These are phyloP conservation scores for Apiospora pterosperma DNA, from an alignment of 2,329 filamentous ascomycete genomes.

Conservation along the genomic window DNA sequence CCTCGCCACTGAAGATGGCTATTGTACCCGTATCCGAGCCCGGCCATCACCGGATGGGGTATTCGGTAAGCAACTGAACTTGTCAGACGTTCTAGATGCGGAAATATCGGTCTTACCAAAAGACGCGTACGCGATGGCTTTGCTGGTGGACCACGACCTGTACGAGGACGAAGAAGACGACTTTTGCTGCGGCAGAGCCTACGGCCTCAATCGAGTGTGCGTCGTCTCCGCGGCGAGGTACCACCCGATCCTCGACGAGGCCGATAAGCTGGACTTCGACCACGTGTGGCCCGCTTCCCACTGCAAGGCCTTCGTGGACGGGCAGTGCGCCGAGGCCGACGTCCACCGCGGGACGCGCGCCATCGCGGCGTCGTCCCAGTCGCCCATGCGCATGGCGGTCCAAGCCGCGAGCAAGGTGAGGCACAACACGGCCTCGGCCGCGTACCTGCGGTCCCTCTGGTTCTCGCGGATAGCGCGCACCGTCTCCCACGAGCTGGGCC, in stretches of 20 bases:
- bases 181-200: constrained; percentile 65
- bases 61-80: constrained; percentile 52
- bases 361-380: constrained; percentile 2
- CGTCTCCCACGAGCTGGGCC: constrained; percentile 61
- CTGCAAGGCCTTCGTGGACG: constrained; percentile 48
- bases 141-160: constrained; percentile 59
- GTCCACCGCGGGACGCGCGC: constrained; percentile 13
- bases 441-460: constrained; percentile 45
- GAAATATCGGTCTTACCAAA: constrained; percentile 48
- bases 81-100: constrained; percentile 59
- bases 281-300: constrained; percentile 67
- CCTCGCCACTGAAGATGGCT: constrained; percentile 28
- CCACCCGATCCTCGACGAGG: constrained; percentile 45
- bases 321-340: constrained; percentile 25
- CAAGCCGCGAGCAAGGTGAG: constrained; percentile 19
- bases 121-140: constrained; percentile 56
- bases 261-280: constrained; percentile 33
- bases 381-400: constrained; percentile 32
- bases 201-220: constrained; percentile 59
- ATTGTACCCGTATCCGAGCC: constrained; percentile 44
- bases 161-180: constrained; percentile 64
- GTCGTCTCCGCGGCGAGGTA: constrained; percentile 63
- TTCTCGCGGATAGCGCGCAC: constrained; percentile 55
- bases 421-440: constrained; percentile 15
- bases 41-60: constrained; percentile 43